Evolutionary conservation across 2,329 filamentous ascomycete genomes (phyloP), one percentile per base, ranked within the genome.

Genomic region (Gremmenia infestans): DNA sequence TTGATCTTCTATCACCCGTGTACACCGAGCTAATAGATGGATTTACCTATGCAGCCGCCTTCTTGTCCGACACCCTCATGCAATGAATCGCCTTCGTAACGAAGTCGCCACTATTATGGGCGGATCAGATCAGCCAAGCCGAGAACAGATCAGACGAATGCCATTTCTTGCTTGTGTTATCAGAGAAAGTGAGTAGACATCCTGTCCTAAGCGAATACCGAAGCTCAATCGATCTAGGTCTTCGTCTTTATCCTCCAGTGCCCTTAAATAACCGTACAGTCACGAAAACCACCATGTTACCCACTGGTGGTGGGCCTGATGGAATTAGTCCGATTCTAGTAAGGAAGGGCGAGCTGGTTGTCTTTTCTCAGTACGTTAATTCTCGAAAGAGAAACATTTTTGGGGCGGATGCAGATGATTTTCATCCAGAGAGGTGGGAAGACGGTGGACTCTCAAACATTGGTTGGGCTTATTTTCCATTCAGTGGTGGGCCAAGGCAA

Each of bases 71-170:
- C 64, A 73, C 43, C 74, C 74, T 0, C 70, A 72, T 5, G 70
- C 77, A 2, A 74, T 75, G 23, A 56, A 63, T 8, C 73, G 71
- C 32, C 66, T 83, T 22, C 72, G 72, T 54, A 56, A 57, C 3
- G 78, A 81, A 63, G 72, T 80, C 5, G 52, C 56, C 2, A 79
- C 74, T 67, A 77, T 81, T 12, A 60, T 86, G 53, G 82, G 77
- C 47, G 74, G 77, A 66, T 72, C 72, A 73, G 68, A 55, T 8
- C 28, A 28, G 42, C 48, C n/a, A 7, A 53, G 22, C 45, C 36
- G 54, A 22, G 50, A 53, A 11, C 54, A 53, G 32, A 58, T 61
- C 25, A 50, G 40, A 28, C 48, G 40, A 19, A 56, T 60, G 54
- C 49, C 52, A 40, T 63, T 43, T 43, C 57, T 61, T 36, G 19